Evolutionary conservation across 2,329 filamentous ascomycete genomes (phyloP).

Genomic region (Didymella lethalis): DNA sequence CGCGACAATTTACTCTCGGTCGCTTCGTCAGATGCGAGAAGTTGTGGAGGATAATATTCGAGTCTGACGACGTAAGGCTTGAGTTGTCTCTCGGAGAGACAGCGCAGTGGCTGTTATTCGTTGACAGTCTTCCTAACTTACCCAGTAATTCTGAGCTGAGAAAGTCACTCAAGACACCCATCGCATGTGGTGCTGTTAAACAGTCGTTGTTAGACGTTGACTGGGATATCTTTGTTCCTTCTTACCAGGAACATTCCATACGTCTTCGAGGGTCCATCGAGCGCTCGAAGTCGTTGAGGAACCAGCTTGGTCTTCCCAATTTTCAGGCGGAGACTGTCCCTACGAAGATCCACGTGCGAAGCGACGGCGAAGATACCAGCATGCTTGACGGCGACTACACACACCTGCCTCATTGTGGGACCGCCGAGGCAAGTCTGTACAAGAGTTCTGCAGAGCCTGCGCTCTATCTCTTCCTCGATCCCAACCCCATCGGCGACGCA

Average conservation of each 20-base stretch:
- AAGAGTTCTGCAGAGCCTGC: slow-evolving; percentile 47
- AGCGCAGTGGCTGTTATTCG: slow-evolving; percentile 57
- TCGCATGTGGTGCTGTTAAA: slow-evolving; percentile 30
- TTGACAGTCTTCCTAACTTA: slow-evolving; percentile 51
- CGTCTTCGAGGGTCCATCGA: slow-evolving; percentile 30
- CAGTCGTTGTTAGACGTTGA: slow-evolving; percentile 24
- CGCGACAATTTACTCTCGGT: slow-evolving; percentile 25
- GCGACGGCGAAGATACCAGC: slow-evolving; percentile 32
- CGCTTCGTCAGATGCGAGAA: slow-evolving; percentile 37
- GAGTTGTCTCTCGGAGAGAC: slow-evolving; percentile 51
- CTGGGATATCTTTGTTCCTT: slow-evolving; percentile 40
- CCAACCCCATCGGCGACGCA: slow-evolving; percentile 57
- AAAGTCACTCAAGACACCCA: slow-evolving; percentile 48
- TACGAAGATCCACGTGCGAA: slow-evolving; percentile 52
- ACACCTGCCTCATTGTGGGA: slow-evolving; percentile 64
- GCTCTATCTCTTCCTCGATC: slow-evolving; percentile 67
- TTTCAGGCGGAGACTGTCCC: slow-evolving; percentile 56
- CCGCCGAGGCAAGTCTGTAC: slow-evolving; percentile 63
- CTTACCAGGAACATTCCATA: slow-evolving; percentile 17
- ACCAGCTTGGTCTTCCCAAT: slow-evolving; percentile 47
- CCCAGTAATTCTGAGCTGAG: slow-evolving; percentile 53
- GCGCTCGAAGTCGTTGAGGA: slow-evolving; percentile 48
- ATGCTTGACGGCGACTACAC: slow-evolving; percentile 61
- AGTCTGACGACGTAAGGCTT: slow-evolving; percentile 50
- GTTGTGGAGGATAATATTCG: slow-evolving; percentile 55